These are phyloP conservation scores for Scutellospora calospora DNA, from an alignment of 371 early-diverging fungal species.

Conservation along the genomic window DNA sequence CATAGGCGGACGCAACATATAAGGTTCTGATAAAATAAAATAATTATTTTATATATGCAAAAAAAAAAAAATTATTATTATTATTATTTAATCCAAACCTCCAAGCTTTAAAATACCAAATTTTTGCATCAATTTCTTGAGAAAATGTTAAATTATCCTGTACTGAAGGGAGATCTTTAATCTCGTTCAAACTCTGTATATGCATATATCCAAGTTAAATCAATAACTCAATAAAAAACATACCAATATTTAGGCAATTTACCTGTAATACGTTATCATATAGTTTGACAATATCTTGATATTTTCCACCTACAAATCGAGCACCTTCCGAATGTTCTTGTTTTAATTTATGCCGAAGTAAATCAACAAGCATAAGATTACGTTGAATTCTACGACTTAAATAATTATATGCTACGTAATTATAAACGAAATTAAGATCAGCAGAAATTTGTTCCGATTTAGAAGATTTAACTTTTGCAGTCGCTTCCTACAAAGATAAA, in stretches of 20 bases:
- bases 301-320: slow-evolving; percentile 55
- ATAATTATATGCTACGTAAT: slow-evolving; percentile 65
- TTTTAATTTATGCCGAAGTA: slow-evolving; percentile 50
- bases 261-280: slow-evolving; percentile 76
- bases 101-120: slow-evolving; percentile 62
- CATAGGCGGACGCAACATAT: slow-evolving; percentile 64
- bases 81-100: slow-evolving; percentile 49
- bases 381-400: slow-evolving; percentile 65
- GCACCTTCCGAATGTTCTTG: slow-evolving; percentile 44
- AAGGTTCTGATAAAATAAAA: slow-evolving; percentile 50
- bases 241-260: neutral
- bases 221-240: neutral
- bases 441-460: slow-evolving; percentile 71
- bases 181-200: slow-evolving; percentile 60
- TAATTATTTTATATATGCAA: neutral
- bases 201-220: neutral
- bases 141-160: slow-evolving; percentile 61
- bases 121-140: slow-evolving; percentile 61
- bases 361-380: slow-evolving; percentile 57
- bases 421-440: slow-evolving; percentile 63
- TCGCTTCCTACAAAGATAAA: slow-evolving; percentile 56
- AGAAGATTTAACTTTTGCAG: slow-evolving; percentile 76
- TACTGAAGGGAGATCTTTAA: slow-evolving; percentile 62
- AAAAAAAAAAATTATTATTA: neutral
- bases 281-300: slow-evolving; percentile 71